phyloP scores from a whole-genome alignment of 2,329 filamentous ascomycete species.

The Fusarium liriodendri region DNA sequence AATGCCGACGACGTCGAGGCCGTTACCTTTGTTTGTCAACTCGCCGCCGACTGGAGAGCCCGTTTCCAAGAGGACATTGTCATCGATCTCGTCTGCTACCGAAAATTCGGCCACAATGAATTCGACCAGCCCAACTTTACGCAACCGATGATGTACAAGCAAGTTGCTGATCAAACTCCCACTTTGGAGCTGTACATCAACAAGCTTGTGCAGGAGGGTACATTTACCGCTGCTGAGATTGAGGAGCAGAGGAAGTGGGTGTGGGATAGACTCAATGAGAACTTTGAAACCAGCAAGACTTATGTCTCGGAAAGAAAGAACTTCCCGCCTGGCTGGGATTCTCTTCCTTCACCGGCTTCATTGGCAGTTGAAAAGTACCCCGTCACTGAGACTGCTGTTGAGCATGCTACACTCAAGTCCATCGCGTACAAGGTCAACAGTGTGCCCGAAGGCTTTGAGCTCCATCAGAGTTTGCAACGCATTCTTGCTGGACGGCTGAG shows the following conservation, averaged over 20 bases:
- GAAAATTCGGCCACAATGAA: slow-evolving; percentile 99
- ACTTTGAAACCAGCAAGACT: slow-evolving; percentile 94
- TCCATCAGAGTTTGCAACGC: slow-evolving; percentile 95
- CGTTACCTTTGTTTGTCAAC: slow-evolving; percentile 95
- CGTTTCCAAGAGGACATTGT: slow-evolving; percentile 98
- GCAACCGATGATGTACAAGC: slow-evolving; percentile 99
- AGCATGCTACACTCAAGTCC: slow-evolving; percentile 76
- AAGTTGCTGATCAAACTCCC: slow-evolving; percentile 82
- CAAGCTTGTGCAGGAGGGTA: slow-evolving; percentile 88
- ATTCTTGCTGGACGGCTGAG: slow-evolving; percentile 89
- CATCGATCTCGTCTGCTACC: slow-evolving; percentile 97
- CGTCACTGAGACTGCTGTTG: slow-evolving; percentile 86
- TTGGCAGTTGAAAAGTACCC: slow-evolving; percentile 92
- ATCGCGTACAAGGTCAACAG: slow-evolving; percentile 83
- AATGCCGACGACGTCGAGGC: slow-evolving; percentile 98
- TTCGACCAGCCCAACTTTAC: slow-evolving; percentile 99
- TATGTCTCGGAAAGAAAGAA: slow-evolving; percentile 95
- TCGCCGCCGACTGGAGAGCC: slow-evolving; percentile 96
- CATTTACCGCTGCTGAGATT: slow-evolving; percentile 95
- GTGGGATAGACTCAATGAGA: slow-evolving; percentile 97
- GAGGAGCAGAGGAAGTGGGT: slow-evolving; percentile 99
- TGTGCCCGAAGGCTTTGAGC: slow-evolving; percentile 83
- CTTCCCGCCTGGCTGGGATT: slow-evolving; percentile 74
- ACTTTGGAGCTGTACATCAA: slow-evolving; percentile 91
- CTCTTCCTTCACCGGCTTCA: neutral